Percentiles rank a stretch among this genome's conserved stretches.
phyloP scores from a whole-genome alignment of 306 rosid species.

The Malus asiatica region DNA sequence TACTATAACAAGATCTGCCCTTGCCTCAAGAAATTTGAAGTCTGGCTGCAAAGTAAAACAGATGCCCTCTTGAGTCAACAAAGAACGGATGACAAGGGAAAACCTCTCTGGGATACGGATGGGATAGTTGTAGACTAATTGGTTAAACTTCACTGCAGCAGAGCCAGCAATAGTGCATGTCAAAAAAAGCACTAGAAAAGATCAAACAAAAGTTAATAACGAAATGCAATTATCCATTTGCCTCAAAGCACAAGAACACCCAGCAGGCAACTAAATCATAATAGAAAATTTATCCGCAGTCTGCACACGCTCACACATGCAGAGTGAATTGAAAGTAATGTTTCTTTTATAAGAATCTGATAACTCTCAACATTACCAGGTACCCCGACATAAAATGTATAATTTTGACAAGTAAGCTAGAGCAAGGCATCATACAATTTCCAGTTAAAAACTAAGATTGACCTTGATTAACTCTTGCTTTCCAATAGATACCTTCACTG shows the following conservation, averaged over 20 bases:
- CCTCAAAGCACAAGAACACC: not conserved
- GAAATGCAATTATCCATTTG: conserved; percentile 12
- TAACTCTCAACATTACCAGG: not conserved
- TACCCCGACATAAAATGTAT: not conserved
- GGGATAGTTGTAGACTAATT: conserved; percentile 95
- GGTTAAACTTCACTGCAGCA: conserved; percentile 87
- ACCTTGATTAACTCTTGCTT: not conserved
- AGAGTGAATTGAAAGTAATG: not conserved
- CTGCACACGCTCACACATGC: not conserved
- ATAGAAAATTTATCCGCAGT: not conserved
- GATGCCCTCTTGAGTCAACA: conserved; percentile 98
- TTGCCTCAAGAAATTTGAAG: conserved; percentile 98
- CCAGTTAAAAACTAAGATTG: not conserved
- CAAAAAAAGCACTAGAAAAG: not conserved
- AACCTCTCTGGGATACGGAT: conserved; percentile 97
- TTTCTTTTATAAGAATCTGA: not conserved
- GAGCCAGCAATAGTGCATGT: conserved; percentile 10
- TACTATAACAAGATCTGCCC: conserved; percentile 1
- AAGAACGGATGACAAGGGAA: conserved; percentile 91
- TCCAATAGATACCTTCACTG: not conserved
- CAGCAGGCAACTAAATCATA: not conserved
- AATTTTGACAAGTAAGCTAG: not conserved
- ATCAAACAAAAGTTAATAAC: not conserved
- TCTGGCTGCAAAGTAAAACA: conserved; percentile 86
- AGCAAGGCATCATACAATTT: not conserved